These are phyloP conservation scores for Neoboletus magnificus DNA, from an alignment of 768 basidiomycete species.

Conservation along the genomic window DNA sequence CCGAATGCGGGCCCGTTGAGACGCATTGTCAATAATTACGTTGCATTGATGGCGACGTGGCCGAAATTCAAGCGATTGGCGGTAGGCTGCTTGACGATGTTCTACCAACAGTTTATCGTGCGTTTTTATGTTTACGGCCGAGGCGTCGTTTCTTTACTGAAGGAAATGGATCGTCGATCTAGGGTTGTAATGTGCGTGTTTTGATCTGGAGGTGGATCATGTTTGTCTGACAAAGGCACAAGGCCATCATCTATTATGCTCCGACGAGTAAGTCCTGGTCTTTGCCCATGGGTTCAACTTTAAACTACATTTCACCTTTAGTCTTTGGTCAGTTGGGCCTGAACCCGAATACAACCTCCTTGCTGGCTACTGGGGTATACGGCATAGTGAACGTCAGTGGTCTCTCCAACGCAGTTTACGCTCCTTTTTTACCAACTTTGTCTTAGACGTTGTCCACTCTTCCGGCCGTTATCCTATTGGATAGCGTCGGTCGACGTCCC, in stretches of 20 bases:
- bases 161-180: background rate
- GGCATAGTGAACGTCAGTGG: slow-evolving; percentile 33
- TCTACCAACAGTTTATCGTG: slow-evolving; percentile 33
- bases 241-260: slow-evolving; percentile 31
- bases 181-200: slow-evolving; percentile 28
- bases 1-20: slow-evolving; percentile 23
- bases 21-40: slow-evolving; percentile 23
- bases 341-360: slow-evolving; percentile 37
- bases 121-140: background rate
- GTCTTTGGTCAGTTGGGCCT: slow-evolving; percentile 43
- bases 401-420: background rate
- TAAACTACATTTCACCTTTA: slow-evolving; percentile 19
- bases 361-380: slow-evolving; percentile 41
- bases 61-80: slow-evolving; percentile 32
- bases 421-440: background rate
- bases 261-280: slow-evolving; percentile 17
- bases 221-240: slow-evolving; percentile 3
- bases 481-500: slow-evolving; percentile 39
- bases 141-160: background rate
- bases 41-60: slow-evolving; percentile 25
- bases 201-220: background rate
- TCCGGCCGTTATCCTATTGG: slow-evolving; percentile 36
- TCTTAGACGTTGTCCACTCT: slow-evolving; percentile 34
- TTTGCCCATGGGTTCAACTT: background rate
- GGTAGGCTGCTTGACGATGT: slow-evolving; percentile 32